Base-by-base conservation (phyloP, 768 basidiomycete genomes). In the Calvatia gigantea region DNA sequence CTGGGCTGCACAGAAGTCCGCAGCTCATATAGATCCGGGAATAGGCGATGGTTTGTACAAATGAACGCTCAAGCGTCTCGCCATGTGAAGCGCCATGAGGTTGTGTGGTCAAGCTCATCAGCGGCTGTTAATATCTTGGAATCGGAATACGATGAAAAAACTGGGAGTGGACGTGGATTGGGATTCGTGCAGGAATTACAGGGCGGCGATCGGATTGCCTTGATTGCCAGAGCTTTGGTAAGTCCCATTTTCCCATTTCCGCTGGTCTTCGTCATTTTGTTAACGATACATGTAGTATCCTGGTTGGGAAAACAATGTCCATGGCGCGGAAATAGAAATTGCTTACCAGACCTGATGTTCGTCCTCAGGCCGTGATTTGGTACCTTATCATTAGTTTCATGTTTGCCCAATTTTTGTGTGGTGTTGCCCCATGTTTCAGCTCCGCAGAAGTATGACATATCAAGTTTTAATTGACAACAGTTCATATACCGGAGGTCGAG, bases 161-260 rank as follows among this genome's bases (percentile, higher is more conserved):
- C 59, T 2, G 61, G 59, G 15, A 37, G 49, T 14, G 60, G 59
- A 12, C 29, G 42, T 14, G 63, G 63, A 15, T 11, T 56, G 11
- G 64, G 64, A 0, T 65, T 63, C 43, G 60, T 65, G 19, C 33
- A 54, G 6, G n/a, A 28, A 4, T 42, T 65, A 8, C 31, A 29
- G 23, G 37, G 55, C 9, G 62, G 59, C 5, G 64, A 65, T 49
- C 55, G 59, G 14, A 61, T 65, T 8, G 64, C 62, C 3, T 46
- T 73, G 12, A 57, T 70, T 43, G 70, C 63, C 2, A 61, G 64
- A 47, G 71, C 71, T 27, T 51, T 60, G 62, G 72, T 70, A 31
- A 47, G 53, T 49, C 4, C 25, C 17, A 31, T 32, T 19, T 46
- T 42, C 15, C n/a, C 17, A 12, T n/a, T 21, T 7, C 29, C 51